phyloP scores from a whole-genome alignment of 2,329 filamentous ascomycete genomes.

The Ciborinia camelliae region DNA sequence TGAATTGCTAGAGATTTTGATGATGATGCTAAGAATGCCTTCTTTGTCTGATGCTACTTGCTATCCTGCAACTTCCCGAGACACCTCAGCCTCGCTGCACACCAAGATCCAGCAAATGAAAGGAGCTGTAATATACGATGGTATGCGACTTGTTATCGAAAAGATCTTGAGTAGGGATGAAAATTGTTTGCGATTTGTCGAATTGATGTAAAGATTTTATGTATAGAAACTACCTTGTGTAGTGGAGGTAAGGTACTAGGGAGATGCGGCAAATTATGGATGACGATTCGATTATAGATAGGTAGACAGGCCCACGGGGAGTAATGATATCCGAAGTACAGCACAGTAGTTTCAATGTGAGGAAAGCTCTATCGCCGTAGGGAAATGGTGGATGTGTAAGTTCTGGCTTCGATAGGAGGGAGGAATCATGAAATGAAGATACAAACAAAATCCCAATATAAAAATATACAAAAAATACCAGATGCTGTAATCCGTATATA shows the following conservation, averaged over 20 bases:
- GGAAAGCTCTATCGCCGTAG: not conserved
- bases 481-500: too few species aligned
- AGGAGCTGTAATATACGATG: not conserved
- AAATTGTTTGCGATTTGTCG: not conserved
- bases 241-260: not conserved
- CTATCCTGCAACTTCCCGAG: conserved; percentile 31
- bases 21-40: conserved; percentile 11
- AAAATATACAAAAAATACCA: too few species aligned
- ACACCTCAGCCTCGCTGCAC: conserved; percentile 33
- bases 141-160: conserved; percentile 4
- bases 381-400: too few species aligned
- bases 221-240: not conserved
- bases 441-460: too few species aligned
- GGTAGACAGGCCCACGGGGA: too few species aligned
- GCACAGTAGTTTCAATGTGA: too few species aligned
- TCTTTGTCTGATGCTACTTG: conserved; percentile 21
- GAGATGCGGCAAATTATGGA: not conserved
- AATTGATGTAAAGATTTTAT: not conserved
- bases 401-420: not conserved
- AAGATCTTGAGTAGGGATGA: not conserved
- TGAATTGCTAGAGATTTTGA: not conserved
- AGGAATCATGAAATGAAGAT: too few species aligned
- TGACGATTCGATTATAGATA: conserved; percentile 3
- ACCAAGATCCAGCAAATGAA: not conserved
- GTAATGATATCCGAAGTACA: not conserved